Evolutionary conservation across 2,329 filamentous ascomycete species (phyloP), one percentile per base, ranked within the genome.

Genomic region (Akanthomyces dipterigenus): DNA sequence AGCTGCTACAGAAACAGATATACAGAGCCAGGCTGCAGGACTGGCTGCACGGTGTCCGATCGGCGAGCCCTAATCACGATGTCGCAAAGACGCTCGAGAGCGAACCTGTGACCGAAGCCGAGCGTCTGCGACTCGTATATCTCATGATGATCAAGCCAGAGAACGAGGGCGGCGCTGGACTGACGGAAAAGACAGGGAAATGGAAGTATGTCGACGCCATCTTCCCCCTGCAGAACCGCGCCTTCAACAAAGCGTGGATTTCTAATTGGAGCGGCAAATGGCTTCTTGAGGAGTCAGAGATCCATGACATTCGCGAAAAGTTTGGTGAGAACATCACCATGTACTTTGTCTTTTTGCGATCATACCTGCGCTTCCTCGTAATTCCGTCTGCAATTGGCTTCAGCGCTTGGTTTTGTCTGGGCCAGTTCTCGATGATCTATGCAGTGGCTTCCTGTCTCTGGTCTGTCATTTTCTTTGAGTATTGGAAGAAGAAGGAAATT

Each of bases 331-430:
- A 86, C 71, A 89, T 97, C 62, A 93, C 90, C 40, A 96, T 96
- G 73, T 98, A 98, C 77, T 98, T 96, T 72, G 91, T 93, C 43
- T 98, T 98, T 70, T 82, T 96, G 36, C 90, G 96, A 70, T 88
- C 88, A 38, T 98, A 98, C 75, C 96, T 96, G 71, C 81, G 85
- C 62, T 96, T 96, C 70, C 79, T 96, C 28, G 75, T 90, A n/a
- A 88, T 93, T 63, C 92, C 92, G 0, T 90, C 93, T 1, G 86
- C 80, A 5, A 87, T 95, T 67, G 93, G 93, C 3, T 80, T 90
- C 45, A 80, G 83, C 1, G 84, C 88, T 14, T 97, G 91, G 90
- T 73, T 93, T 34, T 78, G 96, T n/a, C 79, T 96, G 0, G 91
- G 91, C 9, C 84, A 88, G 62, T 98, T 92, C 75, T 96, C 93